Conservation (phyloP, 495 filamentous ascomycete genomes). For the Sphaerosporella brunnea region DNA sequence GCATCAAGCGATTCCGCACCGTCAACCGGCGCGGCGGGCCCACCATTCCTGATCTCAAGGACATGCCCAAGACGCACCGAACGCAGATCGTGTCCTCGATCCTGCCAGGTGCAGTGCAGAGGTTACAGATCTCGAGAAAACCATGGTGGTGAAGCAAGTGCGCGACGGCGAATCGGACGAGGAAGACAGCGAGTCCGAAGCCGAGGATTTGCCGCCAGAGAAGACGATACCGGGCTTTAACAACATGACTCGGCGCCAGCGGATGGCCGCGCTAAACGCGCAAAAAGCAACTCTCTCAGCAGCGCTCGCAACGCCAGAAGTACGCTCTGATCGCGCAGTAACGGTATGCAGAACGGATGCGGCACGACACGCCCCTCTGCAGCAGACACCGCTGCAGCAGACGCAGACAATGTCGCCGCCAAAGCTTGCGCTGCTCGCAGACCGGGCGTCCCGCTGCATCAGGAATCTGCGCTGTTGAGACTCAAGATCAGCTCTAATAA, state of each 20-base stretch:
- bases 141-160: constrained; percentile 59
- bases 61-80: constrained; percentile 76
- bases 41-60: constrained; percentile 87
- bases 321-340: too few species aligned
- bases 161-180: constrained; percentile 44
- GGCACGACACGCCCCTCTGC: constrained; percentile 40
- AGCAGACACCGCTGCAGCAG: constrained; percentile 22
- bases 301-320: constrained; percentile 76
- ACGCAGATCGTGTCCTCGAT: constrained; percentile 80
- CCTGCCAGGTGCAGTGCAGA: constrained; percentile 63
- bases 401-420: neutral
- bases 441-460: constrained; percentile 14
- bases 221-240: constrained; percentile 74
- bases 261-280: constrained; percentile 44
- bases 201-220: constrained; percentile 69
- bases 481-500: constrained; percentile 49
- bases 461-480: constrained; percentile 40
- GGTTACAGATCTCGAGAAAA: constrained; percentile 51
- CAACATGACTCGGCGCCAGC: constrained; percentile 55
- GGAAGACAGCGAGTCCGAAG: constrained; percentile 74
- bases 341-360: constrained; percentile 53
- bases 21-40: constrained; percentile 87
- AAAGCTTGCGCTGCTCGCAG: constrained; percentile 9
- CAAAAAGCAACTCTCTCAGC: constrained; percentile 2
- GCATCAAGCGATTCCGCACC: constrained; percentile 50